Percentiles rank a stretch among this genome's conserved stretches.
These are phyloP conservation scores for Phytophthora agathidicida DNA, from an alignment of 352 stramenopile species.

Conservation along the genomic window DNA sequence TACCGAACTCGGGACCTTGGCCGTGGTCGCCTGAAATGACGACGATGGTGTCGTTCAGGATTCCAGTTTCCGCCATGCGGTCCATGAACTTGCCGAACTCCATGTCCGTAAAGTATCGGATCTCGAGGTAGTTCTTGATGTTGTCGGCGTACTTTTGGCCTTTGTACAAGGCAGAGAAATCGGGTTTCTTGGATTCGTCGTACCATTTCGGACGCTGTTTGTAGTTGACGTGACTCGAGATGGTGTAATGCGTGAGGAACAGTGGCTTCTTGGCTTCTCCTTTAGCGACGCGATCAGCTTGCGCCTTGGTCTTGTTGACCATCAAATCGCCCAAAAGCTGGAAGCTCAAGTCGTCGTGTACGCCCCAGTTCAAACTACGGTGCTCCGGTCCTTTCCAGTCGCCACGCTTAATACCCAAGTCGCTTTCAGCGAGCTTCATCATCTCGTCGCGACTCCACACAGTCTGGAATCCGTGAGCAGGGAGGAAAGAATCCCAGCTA, in stretches of 20 bases:
- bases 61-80: slow-evolving; percentile 36
- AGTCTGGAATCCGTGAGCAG: slow-evolving; percentile 46
- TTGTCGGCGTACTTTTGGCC: slow-evolving; percentile 16
- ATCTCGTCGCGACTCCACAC: slow-evolving; percentile 42
- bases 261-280: slow-evolving; percentile 38
- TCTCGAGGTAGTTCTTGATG: slow-evolving; percentile 43
- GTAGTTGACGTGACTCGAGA: slow-evolving; percentile 53
- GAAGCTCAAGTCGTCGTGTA: slow-evolving; percentile 56
- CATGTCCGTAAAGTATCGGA: slow-evolving; percentile 54
- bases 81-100: slow-evolving; percentile 56
- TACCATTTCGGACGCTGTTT: slow-evolving; percentile 43
- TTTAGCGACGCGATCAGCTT: slow-evolving; percentile 14
- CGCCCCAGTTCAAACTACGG: slow-evolving; percentile 33
- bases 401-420: slow-evolving; percentile 32
- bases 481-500: slow-evolving; percentile 48
- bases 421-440: slow-evolving; percentile 32
- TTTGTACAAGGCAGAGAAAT: slow-evolving; percentile 40
- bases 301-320: slow-evolving; percentile 40
- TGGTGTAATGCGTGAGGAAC: slow-evolving; percentile 58
- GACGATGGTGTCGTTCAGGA: slow-evolving; percentile 58
- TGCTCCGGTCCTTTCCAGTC: slow-evolving; percentile 32
- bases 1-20: slow-evolving; percentile 41
- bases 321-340: slow-evolving; percentile 48
- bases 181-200: slow-evolving; percentile 24
- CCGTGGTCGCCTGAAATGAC: slow-evolving; percentile 56